A percentile compares a stretch with the other conserved stretches of the same genome.
phyloP scores from a whole-genome alignment of 2,329 filamentous ascomycete genomes.

The Basipetospora sp. region DNA sequence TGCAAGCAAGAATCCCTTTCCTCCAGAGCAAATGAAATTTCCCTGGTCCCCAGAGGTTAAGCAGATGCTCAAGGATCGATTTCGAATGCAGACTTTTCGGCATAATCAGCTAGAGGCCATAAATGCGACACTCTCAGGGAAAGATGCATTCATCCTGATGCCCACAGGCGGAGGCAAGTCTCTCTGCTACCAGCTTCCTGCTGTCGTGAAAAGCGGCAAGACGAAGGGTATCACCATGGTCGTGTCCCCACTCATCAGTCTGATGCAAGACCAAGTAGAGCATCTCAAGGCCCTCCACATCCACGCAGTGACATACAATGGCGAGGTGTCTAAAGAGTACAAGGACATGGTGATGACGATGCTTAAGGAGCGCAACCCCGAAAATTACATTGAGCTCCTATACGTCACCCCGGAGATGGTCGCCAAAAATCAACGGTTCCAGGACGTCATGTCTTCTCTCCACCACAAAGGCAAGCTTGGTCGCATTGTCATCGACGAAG shows the following conservation, averaged over 20 bases:
- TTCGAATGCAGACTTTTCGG: conserved; percentile 74
- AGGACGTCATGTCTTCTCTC: conserved; percentile 50
- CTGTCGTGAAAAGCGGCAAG: conserved; percentile 64
- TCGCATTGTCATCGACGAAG: conserved; percentile 89
- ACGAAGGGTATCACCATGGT: conserved; percentile 83
- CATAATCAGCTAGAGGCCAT: conserved; percentile 89
- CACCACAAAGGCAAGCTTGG: conserved; percentile 60
- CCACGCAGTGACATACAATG: conserved; percentile 67
- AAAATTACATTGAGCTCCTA: conserved; percentile 68
- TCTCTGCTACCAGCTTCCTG: conserved; percentile 87
- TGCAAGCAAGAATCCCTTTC: conserved; percentile 22
- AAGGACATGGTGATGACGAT: conserved; percentile 51
- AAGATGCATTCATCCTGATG: conserved; percentile 93
- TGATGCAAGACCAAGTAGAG: conserved; percentile 94
- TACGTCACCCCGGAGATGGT: conserved; percentile 98
- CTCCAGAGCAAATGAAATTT: conserved; percentile 44
- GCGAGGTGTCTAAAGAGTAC: conserved; percentile 51
- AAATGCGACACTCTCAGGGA: conserved; percentile 74
- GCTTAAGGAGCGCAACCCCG: conserved; percentile 48
- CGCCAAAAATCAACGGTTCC: conserved; percentile 59
- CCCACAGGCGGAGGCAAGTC: conserved; percentile 95
- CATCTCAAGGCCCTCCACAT: conserved; percentile 65
- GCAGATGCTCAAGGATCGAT: conserved; percentile 63
- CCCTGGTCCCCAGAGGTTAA: conserved; percentile 81
- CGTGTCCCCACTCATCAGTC: conserved; percentile 80